A percentile compares a stretch with the other conserved stretches of the same genome.
Evolutionary conservation across 768 basidiomycete genomes (phyloP).

Genomic region (Mycena epipterygia): DNA sequence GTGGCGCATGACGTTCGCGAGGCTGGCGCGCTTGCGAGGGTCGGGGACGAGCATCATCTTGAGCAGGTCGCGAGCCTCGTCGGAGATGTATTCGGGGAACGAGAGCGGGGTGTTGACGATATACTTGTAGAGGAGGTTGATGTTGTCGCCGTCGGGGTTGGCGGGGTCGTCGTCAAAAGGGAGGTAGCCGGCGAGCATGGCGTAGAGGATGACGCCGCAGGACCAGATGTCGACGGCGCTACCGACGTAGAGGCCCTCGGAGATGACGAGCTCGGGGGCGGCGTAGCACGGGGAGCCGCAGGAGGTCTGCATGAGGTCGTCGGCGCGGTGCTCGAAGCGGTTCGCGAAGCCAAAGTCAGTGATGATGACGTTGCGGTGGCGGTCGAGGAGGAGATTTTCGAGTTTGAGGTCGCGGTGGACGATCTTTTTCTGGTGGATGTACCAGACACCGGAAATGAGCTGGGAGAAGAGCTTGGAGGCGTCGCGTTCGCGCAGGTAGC

Average conservation of each 20-base stretch:
- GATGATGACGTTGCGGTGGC: conserved; percentile 98
- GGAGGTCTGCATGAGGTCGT: conserved; percentile 98
- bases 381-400: conserved; percentile 97
- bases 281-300: conserved; percentile 99
- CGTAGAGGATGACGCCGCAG: conserved; percentile 95
- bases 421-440: conserved; percentile 93
- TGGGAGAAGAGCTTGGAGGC: conserved; percentile 97
- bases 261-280: conserved; percentile 97
- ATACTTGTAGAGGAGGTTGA: conserved; percentile 98
- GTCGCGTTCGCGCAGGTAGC: conserved; percentile 94
- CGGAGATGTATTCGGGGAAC: conserved; percentile 96
- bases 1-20: conserved; percentile 87
- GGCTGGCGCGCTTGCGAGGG: conserved; percentile 81
- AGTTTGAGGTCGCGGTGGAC: conserved; percentile 99
- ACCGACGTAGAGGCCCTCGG: conserved; percentile 96
- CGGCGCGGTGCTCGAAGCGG: conserved; percentile 91
- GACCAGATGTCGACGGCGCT: conserved; percentile 99
- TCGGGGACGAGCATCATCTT: conserved; percentile 96
- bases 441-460: conserved; percentile 96
- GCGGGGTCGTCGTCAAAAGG: conserved; percentile 99
- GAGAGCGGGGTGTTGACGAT: conserved; percentile 97
- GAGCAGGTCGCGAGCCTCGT: conserved; percentile 86
- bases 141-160: conserved; percentile 99
- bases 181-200: conserved; percentile 97
- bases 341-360: conserved; percentile 99